Evolutionary conservation across 2,329 filamentous ascomycete species (phyloP), one percentile per base, ranked within the genome.

Genomic region (Tolypocladium inflatum): DNA sequence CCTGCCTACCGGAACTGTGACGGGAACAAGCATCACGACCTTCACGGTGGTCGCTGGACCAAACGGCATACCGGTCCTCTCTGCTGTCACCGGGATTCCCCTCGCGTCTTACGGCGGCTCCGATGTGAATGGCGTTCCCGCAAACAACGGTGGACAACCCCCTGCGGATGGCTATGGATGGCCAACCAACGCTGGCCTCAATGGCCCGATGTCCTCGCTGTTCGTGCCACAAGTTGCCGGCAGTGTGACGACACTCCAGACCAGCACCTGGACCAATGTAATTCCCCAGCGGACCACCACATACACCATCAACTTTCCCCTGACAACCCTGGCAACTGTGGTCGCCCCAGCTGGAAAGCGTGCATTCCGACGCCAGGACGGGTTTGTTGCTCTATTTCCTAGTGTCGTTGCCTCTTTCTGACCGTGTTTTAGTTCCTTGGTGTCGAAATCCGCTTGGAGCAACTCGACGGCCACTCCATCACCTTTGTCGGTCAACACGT

Each of bases 211-310:
- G 11, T 59, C 60, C 42, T 66, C 59, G 63, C 63, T n/a, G 65
- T 64, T 59, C 57, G 68, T 50, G 39, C 55, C 43, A 55, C 54
- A 56, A 55, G 60, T 45, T 54, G 58, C 58, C 2, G 55, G 48
- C 42, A 59, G 60, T 30, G 52, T 55, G 54, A 63, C 63, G 2
- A 62, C 62, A 9, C 59, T 74, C 3, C 64, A 69, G 23, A 76
- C 73, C 9, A 70, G 68, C 54, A 75, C 72, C 23, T 74, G 73
- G 70, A 68, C 69, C 57, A 76, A 76, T 38, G 56, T 75, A 53
- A 71, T 76, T 33, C 63, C 66, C 2, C 71, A 72, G 50, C 64
- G 67, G 38, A 76, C 73, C 2, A 76, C 74, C 6, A 75, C 74
- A 1, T 74, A 74, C 60, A 74, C 71, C 1, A 63, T 74, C 56